phyloP scores from a whole-genome alignment of 2,329 filamentous ascomycete genomes.

The Colletotrichum karsti region DNA sequence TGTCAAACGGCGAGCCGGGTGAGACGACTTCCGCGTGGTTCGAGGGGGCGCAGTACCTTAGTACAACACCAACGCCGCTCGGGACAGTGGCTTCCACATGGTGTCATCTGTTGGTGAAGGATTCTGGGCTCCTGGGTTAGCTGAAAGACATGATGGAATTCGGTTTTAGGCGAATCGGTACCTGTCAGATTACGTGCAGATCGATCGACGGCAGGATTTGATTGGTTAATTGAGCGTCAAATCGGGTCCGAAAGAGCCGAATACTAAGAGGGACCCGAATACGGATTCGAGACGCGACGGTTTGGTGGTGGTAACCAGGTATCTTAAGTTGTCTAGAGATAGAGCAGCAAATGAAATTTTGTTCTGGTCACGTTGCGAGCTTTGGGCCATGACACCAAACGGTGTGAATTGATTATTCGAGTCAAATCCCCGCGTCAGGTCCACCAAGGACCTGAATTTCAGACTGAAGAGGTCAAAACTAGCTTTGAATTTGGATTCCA shows the following conservation, averaged over 20 bases:
- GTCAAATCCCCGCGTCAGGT: no score
- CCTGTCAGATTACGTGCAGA: constrained; percentile 10
- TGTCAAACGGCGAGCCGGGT: background rate
- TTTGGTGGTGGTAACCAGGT: background rate
- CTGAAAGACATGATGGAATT: background rate
- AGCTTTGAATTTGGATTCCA: no score
- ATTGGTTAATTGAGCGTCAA: background rate
- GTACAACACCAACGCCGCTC: background rate
- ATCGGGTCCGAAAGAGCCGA: background rate
- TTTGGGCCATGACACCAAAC: no score
- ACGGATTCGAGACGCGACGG: background rate
- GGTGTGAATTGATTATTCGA: no score
- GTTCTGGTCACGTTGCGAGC: no score
- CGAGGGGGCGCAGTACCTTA: background rate
- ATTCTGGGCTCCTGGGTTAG: background rate
- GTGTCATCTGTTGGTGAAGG: background rate
- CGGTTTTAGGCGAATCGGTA: background rate
- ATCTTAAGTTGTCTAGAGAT: no score
- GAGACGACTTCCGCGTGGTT: background rate
- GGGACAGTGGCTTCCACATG: background rate
- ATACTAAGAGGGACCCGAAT: background rate
- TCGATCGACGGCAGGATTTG: background rate
- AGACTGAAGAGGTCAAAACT: no score
- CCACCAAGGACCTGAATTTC: no score
- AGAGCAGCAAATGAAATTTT: no score